Conservation (phyloP, 208 protist species). For the Crithidia acanthocephali region DNA sequence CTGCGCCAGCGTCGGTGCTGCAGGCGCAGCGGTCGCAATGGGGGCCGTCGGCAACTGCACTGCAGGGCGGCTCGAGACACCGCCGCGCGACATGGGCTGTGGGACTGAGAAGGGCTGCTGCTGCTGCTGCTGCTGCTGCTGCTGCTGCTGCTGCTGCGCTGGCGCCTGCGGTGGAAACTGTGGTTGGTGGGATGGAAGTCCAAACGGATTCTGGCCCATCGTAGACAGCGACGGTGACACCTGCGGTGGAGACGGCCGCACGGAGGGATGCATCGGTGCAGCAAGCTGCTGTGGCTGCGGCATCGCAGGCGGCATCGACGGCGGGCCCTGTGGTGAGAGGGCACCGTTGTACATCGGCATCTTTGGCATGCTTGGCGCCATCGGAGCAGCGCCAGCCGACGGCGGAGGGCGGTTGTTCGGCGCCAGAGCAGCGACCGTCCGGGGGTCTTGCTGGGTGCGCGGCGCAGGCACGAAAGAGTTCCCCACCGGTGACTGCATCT, state of each 20-base stretch:
- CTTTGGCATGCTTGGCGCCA: no score
- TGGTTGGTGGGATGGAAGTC: no score
- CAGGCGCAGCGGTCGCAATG: not conserved
- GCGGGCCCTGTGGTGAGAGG: not conserved
- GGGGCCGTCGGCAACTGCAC: not conserved
- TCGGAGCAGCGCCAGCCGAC: no score
- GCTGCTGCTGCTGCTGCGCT: not conserved
- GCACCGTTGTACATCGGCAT: conserved; percentile 1
- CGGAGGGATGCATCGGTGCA: no score
- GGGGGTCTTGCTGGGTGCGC: not conserved
- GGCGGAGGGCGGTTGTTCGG: not conserved
- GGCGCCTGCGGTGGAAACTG: not conserved
- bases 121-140: not conserved
- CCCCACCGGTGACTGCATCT: not conserved
- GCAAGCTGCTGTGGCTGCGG: not conserved
- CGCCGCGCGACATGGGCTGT: not conserved
- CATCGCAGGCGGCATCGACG: not conserved
- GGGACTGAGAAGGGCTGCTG: not conserved
- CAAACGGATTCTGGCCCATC: no score
- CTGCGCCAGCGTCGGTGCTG: not conserved
- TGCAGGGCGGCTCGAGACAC: not conserved
- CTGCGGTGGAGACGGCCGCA: no score
- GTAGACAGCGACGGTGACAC: no score
- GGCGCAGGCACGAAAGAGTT: not conserved
- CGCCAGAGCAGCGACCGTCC: not conserved